Conservation (phyloP, 805 yeast genomes). For the Candida saitoana region DNA sequence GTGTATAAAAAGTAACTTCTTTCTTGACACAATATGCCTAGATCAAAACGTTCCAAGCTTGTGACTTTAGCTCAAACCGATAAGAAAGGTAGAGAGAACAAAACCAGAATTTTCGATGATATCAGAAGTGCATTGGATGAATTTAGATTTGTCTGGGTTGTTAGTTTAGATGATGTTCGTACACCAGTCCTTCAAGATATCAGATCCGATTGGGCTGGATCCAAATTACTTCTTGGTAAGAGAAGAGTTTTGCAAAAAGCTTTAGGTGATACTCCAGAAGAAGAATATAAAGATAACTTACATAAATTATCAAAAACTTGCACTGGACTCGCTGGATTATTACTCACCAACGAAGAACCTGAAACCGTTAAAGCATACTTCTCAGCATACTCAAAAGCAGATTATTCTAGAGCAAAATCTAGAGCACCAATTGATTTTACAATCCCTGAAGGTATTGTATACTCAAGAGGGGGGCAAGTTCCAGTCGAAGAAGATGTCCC, state of each 20-base stretch:
- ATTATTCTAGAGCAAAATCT: conserved; percentile 87
- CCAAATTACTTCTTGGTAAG: conserved; percentile 85
- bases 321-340: conserved; percentile 78
- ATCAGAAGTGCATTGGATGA: conserved; percentile 77
- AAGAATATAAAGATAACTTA: conserved; percentile 57
- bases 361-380: conserved; percentile 90
- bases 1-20: not conserved
- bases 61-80: conserved; percentile 95
- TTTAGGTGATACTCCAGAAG: conserved; percentile 75
- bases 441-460: conserved; percentile 86
- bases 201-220: conserved; percentile 89
- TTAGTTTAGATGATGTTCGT: conserved; percentile 86
- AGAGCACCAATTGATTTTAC: conserved; percentile 77
- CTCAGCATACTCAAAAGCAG: conserved; percentile 68
- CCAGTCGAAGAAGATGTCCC: conserved; percentile 92
- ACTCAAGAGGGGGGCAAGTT: conserved; percentile 93
- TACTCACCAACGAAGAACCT: conserved; percentile 85
- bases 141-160: conserved; percentile 76
- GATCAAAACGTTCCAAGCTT: conserved; percentile 94
- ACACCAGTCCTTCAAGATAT: conserved; percentile 93
- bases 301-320: conserved; percentile 61
- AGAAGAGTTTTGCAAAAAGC: conserved; percentile 92
- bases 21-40: conserved; percentile 64
- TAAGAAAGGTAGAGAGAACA: conserved; percentile 90
- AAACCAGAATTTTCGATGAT: conserved; percentile 86